A percentile compares a stretch with the other conserved stretches of the same genome.
phyloP scores from a whole-genome alignment of 2,329 filamentous ascomycete genomes.

The Botrytis fragariae region DNA sequence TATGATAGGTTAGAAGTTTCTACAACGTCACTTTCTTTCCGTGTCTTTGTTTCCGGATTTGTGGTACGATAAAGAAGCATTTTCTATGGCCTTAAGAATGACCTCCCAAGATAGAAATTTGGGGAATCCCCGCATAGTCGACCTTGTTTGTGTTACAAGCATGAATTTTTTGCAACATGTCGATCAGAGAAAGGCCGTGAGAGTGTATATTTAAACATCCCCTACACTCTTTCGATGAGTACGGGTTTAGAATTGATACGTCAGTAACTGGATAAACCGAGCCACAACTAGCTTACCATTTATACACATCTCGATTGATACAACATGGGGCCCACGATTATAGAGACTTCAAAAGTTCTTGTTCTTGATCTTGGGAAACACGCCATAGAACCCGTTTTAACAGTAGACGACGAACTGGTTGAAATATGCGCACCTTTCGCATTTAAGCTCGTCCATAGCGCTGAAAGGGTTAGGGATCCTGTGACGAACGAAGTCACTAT shows the following conservation, averaged over 20 bases:
- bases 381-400: not conserved
- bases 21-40: not conserved
- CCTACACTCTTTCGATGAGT: not conserved
- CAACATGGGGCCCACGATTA: not conserved
- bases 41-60: too few species aligned
- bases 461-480: not conserved
- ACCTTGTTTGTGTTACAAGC: not conserved
- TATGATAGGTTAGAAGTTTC: not conserved
- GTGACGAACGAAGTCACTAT: not conserved
- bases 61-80: not conserved
- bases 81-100: not conserved
- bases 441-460: not conserved
- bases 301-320: not conserved
- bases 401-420: not conserved
- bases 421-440: not conserved
- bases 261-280: not conserved
- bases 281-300: not conserved
- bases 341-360: not conserved
- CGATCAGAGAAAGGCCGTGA: not conserved
- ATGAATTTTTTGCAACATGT: not conserved
- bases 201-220: not conserved
- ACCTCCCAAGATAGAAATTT: not conserved
- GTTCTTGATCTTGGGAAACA: not conserved
- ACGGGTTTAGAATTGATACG: not conserved
- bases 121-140: too few species aligned